These are phyloP conservation scores for Wallacemonas sp. DNA, from an alignment of 208 protist genomes.

Conservation along the genomic window DNA sequence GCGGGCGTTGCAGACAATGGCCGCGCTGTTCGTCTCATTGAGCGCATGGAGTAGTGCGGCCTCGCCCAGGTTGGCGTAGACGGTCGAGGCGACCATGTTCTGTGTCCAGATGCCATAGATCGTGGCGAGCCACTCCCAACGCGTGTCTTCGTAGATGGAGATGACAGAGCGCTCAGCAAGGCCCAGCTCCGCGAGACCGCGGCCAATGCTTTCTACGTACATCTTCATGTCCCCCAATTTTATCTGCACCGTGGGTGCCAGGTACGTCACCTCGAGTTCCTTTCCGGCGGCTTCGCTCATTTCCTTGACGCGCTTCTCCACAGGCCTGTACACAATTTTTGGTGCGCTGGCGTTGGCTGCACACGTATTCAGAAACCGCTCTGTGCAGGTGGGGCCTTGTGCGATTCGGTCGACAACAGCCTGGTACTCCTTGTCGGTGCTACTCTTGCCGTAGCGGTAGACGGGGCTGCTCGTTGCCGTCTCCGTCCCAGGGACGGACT, in stretches of 20 bases:
- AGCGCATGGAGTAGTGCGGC: slow-evolving; percentile 63
- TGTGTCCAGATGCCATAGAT: slow-evolving; percentile 77
- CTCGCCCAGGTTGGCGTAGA: slow-evolving; percentile 89
- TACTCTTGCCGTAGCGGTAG: slow-evolving; percentile 40
- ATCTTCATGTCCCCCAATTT: slow-evolving; percentile 40
- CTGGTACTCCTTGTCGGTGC: slow-evolving; percentile 12
- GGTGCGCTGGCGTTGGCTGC: slow-evolving; percentile 6
- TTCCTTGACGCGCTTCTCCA: slow-evolving; percentile 21
- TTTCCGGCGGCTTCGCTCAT: slow-evolving; percentile 12
- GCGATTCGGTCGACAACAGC: slow-evolving; percentile 9
- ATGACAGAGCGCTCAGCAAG: slow-evolving; percentile 35
- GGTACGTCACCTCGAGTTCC: slow-evolving; percentile 45
- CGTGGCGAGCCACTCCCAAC: slow-evolving; percentile 75
- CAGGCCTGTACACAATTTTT: slow-evolving; percentile 38
- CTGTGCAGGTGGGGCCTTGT: slow-evolving; percentile 19
- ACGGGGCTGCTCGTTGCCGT: slow-evolving; percentile 34
- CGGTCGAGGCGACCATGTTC: slow-evolving; percentile 56
- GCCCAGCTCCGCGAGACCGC: slow-evolving; percentile 50
- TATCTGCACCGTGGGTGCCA: slow-evolving; percentile 27
- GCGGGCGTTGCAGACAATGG: slow-evolving; percentile 70
- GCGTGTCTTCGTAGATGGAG: slow-evolving; percentile 81
- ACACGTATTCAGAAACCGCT: slow-evolving; percentile 34
- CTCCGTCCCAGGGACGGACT: slow-evolving; percentile 36
- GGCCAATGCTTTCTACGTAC: slow-evolving; percentile 37
- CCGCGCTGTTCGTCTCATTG: slow-evolving; percentile 50